Conservation (phyloP, 495 filamentous ascomycete species). For the Daldinia caldariorum region DNA sequence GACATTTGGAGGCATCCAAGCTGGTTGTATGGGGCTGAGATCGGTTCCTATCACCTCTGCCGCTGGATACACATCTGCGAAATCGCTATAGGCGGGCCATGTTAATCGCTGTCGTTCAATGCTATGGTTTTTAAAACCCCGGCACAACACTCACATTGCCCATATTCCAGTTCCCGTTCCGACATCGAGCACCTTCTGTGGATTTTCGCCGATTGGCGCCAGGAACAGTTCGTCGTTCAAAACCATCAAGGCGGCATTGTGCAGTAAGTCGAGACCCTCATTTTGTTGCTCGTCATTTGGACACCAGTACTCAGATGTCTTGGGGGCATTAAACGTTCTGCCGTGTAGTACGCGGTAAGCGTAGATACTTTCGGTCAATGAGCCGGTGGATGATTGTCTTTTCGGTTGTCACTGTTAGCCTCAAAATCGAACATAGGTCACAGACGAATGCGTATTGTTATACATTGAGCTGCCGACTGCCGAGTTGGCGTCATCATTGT, state of each 20-base stretch:
- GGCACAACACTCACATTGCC: constrained; percentile 55
- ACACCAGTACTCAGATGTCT: constrained; percentile 27
- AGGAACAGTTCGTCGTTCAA: constrained; percentile 35
- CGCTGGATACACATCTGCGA: constrained; percentile 20
- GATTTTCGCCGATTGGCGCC: constrained; percentile 59
- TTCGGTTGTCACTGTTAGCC: constrained; percentile 3
- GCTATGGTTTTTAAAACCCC: background rate
- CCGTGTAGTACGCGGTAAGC: constrained; percentile 23
- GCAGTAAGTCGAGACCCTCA: constrained; percentile 18
- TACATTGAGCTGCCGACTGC: constrained; percentile 26
- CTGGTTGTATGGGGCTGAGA: constrained; percentile 24
- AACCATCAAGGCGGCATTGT: constrained; percentile 16
- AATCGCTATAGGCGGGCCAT: constrained; percentile 11
- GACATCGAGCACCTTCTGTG: constrained; percentile 66
- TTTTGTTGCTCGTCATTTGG: constrained; percentile 29
- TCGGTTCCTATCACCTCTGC: constrained; percentile 29
- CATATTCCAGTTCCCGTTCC: constrained; percentile 75
- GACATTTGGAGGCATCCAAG: constrained; percentile 30
- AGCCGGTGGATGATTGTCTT: constrained; percentile 31
- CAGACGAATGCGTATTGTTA: constrained; percentile 2
- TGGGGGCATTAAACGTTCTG: constrained; percentile 21
- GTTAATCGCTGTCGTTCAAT: background rate
- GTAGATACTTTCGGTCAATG: constrained; percentile 29
- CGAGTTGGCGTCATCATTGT: constrained; percentile 18
- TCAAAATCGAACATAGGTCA: background rate